Evolutionary conservation across 83 land plant species (phyloP).

Genomic region (Picea mariana): DNA sequence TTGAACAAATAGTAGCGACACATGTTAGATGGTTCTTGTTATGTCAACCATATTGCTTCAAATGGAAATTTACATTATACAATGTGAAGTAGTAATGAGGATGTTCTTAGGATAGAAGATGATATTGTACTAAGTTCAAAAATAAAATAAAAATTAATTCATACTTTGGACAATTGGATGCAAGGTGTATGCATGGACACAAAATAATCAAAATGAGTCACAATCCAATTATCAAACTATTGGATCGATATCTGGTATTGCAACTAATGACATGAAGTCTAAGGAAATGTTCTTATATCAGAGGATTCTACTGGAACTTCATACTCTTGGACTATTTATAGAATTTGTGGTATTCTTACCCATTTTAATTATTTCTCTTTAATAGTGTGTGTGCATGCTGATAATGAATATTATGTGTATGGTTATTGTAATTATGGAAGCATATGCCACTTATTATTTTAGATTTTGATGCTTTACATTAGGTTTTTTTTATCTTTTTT

Average conservation of each 20-base stretch:
- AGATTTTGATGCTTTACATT: no score
- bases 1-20: conserved; percentile 25
- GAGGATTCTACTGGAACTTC: conserved; percentile 78
- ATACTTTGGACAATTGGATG: conserved; percentile 15
- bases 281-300: conserved; percentile 72
- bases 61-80: conserved; percentile 37
- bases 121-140: conserved; percentile 23
- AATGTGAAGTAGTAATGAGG: not conserved
- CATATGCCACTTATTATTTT: no score
- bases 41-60: conserved; percentile 31
- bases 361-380: no score
- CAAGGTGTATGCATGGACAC: conserved; percentile 7
- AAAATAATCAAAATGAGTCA: conserved; percentile 9
- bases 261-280: conserved; percentile 54
- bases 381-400: no score
- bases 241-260: conserved; percentile 27
- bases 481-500: not conserved
- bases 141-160: no score
- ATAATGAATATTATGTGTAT: no score
- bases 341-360: conserved; percentile 54
- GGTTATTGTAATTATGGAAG: no score
- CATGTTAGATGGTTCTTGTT: conserved; percentile 18
- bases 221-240: not conserved
- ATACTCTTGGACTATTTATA: conserved; percentile 73
- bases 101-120: conserved; percentile 18